A percentile compares a stretch with the other conserved stretches of the same genome.
phyloP scores from a whole-genome alignment of 176 grass and related monocot species.

The Sorghum bicolor region Sorghum_bicolor_NCBIv3 NC_012875.2:58969501-58970000 shows the following conservation, averaged over 20 bases:
- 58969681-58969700: background rate
- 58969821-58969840: background rate
- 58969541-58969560: background rate
- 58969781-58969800: background rate
- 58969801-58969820: background rate
- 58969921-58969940: background rate
- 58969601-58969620: background rate
- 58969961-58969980: conserved; percentile 1
- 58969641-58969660: background rate
- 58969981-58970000: conserved; percentile 3
- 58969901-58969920: background rate
- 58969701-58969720: background rate
- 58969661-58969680: background rate
- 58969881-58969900: background rate
- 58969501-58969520: background rate
- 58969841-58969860: background rate
- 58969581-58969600: background rate
- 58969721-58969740: background rate
- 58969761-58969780: background rate
- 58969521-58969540: background rate
- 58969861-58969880: background rate
- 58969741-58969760: background rate
- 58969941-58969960: background rate
- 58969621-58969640: background rate
- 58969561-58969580: background rate